A percentile compares a stretch with the other conserved stretches of the same genome.
These are phyloP conservation scores for Chenopodium berlandieri DNA, from an alignment of 148 eudicot species.

Conservation along the genomic window DNA sequence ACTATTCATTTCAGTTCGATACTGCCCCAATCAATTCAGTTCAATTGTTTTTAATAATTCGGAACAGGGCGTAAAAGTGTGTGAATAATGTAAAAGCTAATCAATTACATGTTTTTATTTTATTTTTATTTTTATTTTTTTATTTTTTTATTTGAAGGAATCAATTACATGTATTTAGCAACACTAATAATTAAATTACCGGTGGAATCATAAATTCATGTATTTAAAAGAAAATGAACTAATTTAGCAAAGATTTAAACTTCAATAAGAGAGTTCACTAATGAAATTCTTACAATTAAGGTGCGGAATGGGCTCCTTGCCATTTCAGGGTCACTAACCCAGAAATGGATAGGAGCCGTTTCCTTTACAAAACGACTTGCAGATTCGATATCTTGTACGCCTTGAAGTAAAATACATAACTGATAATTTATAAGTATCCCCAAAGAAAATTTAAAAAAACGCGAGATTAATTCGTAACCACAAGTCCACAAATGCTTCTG, in stretches of 20 bases:
- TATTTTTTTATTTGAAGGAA: no score
- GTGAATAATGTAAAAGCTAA: no score
- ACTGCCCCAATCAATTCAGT: no score
- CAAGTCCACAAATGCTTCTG: neutral
- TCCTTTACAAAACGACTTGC: slow-evolving; percentile 12
- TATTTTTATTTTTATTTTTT: no score
- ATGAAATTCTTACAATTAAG: neutral
- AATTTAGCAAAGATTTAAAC: neutral
- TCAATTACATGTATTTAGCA: no score
- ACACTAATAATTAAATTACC: no score
- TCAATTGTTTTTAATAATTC: no score
- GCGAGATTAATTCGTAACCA: slow-evolving; percentile 12
- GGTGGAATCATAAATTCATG: no score
- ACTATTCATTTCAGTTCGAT: no score
- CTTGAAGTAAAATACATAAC: neutral
- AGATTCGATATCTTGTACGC: slow-evolving; percentile 9
- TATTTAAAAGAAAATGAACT: neutral
- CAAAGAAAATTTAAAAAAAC: neutral
- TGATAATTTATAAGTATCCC: neutral
- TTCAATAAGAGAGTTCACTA: neutral
- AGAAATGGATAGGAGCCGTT: slow-evolving; percentile 48
- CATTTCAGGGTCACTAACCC: slow-evolving; percentile 33
- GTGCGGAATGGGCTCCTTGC: slow-evolving; percentile 42
- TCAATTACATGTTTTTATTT: no score
- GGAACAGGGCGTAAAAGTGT: no score